phyloP scores from a whole-genome alignment of 306 rosid genomes.

The Pyrus betulifolia region DNA sequence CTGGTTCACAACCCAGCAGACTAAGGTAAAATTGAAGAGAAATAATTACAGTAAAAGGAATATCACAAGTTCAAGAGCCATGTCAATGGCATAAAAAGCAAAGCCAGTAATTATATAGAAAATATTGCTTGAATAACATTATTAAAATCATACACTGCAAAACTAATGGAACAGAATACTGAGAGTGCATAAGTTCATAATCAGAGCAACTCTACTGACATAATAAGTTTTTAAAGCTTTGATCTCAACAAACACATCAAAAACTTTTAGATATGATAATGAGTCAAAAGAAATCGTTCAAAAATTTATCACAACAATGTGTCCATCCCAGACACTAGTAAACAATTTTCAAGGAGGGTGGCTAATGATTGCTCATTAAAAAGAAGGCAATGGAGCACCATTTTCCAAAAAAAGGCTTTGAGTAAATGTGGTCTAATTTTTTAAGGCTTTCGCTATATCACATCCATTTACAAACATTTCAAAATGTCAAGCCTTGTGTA shows the following conservation, averaged over 20 bases:
- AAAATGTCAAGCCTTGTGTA: neutral
- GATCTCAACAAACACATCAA: neutral
- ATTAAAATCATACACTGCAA: too few relatives aligned
- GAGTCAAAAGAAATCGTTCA: neutral
- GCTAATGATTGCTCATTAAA: neutral
- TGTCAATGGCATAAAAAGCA: neutral
- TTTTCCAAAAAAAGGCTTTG: neutral
- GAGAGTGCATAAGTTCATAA: too few relatives aligned
- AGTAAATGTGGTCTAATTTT: neutral
- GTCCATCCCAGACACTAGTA: too few relatives aligned
- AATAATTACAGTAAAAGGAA: neutral
- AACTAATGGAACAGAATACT: too few relatives aligned
- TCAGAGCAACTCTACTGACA: too few relatives aligned
- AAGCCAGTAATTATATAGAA: neutral
- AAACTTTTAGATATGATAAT: neutral
- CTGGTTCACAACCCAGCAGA: conserved; percentile 21
- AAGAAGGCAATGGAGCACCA: neutral
- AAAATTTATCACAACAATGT: too few relatives aligned
- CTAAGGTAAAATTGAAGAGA: neutral
- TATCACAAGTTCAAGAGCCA: neutral
- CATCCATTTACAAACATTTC: neutral
- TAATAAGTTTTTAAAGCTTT: neutral
- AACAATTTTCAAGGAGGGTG: too few relatives aligned
- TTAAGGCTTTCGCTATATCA: neutral
- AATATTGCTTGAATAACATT: neutral